phyloP scores from a whole-genome alignment of 1,284 basidiomycete genomes.

The Hymenochaete sp. region DNA sequence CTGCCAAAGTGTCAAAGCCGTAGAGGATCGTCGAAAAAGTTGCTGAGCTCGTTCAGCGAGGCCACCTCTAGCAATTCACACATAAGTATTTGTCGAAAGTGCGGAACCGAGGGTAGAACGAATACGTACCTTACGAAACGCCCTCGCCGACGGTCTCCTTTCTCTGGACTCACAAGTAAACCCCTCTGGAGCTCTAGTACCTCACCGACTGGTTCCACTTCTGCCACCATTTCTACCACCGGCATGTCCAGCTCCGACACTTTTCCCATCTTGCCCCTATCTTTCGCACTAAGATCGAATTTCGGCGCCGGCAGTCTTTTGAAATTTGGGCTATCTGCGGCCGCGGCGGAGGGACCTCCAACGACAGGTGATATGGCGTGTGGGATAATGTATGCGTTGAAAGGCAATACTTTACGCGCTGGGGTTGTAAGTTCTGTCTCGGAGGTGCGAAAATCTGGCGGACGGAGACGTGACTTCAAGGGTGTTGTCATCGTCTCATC shows the following conservation, averaged over 20 bases:
- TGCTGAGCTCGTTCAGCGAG: conserved; percentile 39
- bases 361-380: too few species aligned
- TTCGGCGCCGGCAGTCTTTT: conserved; percentile 4
- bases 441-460: background rate
- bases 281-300: conserved; percentile 5
- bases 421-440: background rate
- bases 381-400: too few species aligned
- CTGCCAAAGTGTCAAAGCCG: conserved; percentile 40
- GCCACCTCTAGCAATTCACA: conserved; percentile 35
- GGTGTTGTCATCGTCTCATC: background rate
- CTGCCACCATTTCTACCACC: background rate
- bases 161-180: conserved; percentile 37
- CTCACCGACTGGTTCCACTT: conserved; percentile 5
- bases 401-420: conserved; percentile 9
- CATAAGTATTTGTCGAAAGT: background rate
- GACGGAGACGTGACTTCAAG: background rate
- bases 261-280: conserved; percentile 4
- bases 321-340: background rate
- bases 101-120: background rate
- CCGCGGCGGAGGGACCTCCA: background rate
- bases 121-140: conserved; percentile 29
- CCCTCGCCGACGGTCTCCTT: conserved; percentile 28
- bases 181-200: conserved; percentile 29
- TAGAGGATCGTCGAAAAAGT: conserved; percentile 32
- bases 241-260: conserved; percentile 10